These are phyloP conservation scores for Gossypium ekmanianum DNA, from an alignment of 345 rosid species.

Conservation along the genomic window DNA sequence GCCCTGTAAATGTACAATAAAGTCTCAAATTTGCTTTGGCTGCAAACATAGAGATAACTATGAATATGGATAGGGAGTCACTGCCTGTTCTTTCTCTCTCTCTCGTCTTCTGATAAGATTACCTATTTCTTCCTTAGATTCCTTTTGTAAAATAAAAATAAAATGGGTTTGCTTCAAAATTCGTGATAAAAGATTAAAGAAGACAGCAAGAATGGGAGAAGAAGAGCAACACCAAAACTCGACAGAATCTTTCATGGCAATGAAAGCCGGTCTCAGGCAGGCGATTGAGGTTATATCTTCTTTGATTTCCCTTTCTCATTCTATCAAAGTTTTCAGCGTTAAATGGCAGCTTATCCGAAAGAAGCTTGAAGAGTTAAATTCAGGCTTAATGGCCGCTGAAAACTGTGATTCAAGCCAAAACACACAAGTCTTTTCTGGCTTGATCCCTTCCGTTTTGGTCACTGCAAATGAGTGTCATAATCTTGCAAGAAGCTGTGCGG, in stretches of 20 bases:
- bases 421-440: slow-evolving; percentile 36
- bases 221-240: slow-evolving; percentile 19
- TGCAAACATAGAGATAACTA: slow-evolving; percentile 17
- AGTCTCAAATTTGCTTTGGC: slow-evolving; percentile 14
- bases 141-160: background rate
- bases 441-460: slow-evolving; percentile 41
- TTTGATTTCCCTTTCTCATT: slow-evolving; percentile 59
- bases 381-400: slow-evolving; percentile 49
- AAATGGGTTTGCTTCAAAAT: slow-evolving; percentile 36
- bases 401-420: slow-evolving; percentile 49
- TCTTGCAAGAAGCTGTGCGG: slow-evolving; percentile 70
- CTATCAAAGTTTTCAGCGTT: slow-evolving; percentile 60
- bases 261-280: slow-evolving; percentile 33
- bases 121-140: background rate
- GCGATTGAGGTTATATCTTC: slow-evolving; percentile 60
- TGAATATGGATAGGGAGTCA: background rate
- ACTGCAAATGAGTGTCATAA: slow-evolving; percentile 49
- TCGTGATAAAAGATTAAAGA: slow-evolving; percentile 1
- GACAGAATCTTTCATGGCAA: slow-evolving; percentile 24
- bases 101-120: slow-evolving; percentile 10
- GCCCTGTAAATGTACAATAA: slow-evolving; percentile 16
- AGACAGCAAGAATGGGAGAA: slow-evolving; percentile 27
- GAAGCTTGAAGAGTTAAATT: slow-evolving; percentile 67
- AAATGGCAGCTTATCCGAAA: slow-evolving; percentile 79
- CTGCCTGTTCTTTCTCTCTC: background rate